phyloP scores from a whole-genome alignment of 108 stramenopile species.

The Cylindrotheca closterium region DNA sequence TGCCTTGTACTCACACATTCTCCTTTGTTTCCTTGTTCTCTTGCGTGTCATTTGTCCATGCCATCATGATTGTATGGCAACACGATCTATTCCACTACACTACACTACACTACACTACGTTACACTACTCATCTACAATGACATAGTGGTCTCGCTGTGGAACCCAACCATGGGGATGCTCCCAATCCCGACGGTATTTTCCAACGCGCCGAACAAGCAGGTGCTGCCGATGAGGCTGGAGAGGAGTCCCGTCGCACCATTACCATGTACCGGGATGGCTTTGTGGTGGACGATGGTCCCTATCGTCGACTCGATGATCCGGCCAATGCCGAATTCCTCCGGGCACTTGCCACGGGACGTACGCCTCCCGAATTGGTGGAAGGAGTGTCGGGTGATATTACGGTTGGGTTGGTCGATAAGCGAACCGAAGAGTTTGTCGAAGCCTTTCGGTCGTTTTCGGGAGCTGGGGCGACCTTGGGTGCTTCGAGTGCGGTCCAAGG shows the following conservation, averaged over 20 bases:
- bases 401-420: constrained; percentile 80
- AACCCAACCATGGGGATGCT: constrained; percentile 48
- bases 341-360: constrained; percentile 71
- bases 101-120: too few species aligned
- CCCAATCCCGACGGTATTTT: constrained; percentile 45
- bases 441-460: constrained; percentile 53
- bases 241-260: constrained; percentile 66
- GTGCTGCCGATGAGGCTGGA: constrained; percentile 7
- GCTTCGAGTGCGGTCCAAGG: constrained; percentile 9
- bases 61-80: neutral
- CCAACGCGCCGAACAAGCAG: constrained; percentile 52
- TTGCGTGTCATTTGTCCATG: neutral
- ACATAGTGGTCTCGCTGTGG: constrained; percentile 78
- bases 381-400: constrained; percentile 42
- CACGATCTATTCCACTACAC: too few species aligned
- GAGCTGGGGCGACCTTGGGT: constrained; percentile 36
- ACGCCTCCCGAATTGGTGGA: constrained; percentile 66
- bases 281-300: constrained; percentile 93
- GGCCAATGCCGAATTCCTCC: constrained; percentile 83
- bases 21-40: neutral
- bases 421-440: constrained; percentile 77
- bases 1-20: neutral
- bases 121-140: neutral
- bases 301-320: constrained; percentile 90
- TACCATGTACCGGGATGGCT: constrained; percentile 94